phyloP scores from a whole-genome alignment of 164 flowering plant genomes.

The Magnolia kwangsiensis region DNA sequence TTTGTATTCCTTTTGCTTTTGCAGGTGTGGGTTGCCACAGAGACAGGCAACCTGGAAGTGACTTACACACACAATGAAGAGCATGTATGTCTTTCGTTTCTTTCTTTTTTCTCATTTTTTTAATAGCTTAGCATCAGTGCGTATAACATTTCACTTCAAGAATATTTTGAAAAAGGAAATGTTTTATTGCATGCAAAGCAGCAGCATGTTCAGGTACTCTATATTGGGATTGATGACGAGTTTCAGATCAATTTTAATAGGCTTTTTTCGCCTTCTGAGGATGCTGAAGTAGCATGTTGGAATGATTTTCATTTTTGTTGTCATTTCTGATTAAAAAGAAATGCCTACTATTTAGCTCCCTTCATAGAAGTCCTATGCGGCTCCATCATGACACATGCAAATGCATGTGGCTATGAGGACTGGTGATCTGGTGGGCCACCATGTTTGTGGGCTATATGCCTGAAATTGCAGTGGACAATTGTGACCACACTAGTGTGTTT shows the following conservation, averaged over 20 bases:
- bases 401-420: not conserved
- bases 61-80: conserved; percentile 87
- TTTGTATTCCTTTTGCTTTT: conserved; percentile 12
- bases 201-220: not conserved
- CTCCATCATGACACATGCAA: not conserved
- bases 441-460: not conserved
- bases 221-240: not conserved
- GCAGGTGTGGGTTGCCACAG: conserved; percentile 88
- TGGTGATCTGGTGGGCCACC: not conserved
- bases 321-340: not conserved
- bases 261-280: not conserved
- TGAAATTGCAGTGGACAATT: not conserved
- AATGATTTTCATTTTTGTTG: not conserved
- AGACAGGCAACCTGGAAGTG: conserved; percentile 78
- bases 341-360: not conserved
- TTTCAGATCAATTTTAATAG: no score
- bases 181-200: no score
- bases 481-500: no score
- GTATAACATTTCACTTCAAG: no score
- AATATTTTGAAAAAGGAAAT: no score
- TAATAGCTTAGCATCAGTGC: no score
- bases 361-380: not conserved
- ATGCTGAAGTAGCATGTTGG: not conserved
- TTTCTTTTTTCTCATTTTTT: not conserved
- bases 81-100: conserved; percentile 44